Evolutionary conservation across 139 green algal species (phyloP), one percentile per base, ranked within the genome.

Genomic region (Chlamydomonas schloesseri): DNA sequence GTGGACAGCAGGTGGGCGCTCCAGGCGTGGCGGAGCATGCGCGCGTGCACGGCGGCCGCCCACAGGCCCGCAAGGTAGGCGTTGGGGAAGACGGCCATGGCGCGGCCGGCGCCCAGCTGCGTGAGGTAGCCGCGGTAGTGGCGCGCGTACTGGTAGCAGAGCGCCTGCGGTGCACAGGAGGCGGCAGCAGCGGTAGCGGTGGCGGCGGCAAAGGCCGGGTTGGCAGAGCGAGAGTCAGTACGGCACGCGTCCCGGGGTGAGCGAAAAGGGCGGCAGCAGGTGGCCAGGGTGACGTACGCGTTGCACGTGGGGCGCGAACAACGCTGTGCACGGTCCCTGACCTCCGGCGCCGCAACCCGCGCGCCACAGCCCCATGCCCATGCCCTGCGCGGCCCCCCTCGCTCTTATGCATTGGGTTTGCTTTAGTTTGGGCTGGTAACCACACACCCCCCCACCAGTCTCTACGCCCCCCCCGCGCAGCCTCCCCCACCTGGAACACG

Each of bases 31-130:
- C 5, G 8, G 1, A 26, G 10, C 78, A 84, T 72, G 46, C 46
- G 29, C 21, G 42, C 20, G 15, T 24, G 14, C 64, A 84, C 57
- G 64, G 62, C 37, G 15, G 78, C 64, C 46, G 78, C 78, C 78
- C 78, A 84, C 64, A 84, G 46, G 42, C 64, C 78, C 29, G 64
- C 78, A 0, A 37, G 62, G 78, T 84, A 84, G 37, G 64, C 78
- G 37, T 74, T 67, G 37, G 42, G 20, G 78, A 84, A 84, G 29
- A 74, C 26, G n/a, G 36, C 53, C 37, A 74, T 13, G 21, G 78
- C 78, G 17, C 46, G 42, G 28, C 78, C 57, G 14, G 55, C 78
- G 29, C 64, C 78, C 37, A 84, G 64, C 46, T 72, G 46, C 28
- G 64, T 15, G 42, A 74, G 21, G 64, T 84, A 84, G 46, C 78